Evolutionary conservation across 2,329 filamentous ascomycete species (phyloP).

Genomic region (Metarhizium anisopliae): DNA sequence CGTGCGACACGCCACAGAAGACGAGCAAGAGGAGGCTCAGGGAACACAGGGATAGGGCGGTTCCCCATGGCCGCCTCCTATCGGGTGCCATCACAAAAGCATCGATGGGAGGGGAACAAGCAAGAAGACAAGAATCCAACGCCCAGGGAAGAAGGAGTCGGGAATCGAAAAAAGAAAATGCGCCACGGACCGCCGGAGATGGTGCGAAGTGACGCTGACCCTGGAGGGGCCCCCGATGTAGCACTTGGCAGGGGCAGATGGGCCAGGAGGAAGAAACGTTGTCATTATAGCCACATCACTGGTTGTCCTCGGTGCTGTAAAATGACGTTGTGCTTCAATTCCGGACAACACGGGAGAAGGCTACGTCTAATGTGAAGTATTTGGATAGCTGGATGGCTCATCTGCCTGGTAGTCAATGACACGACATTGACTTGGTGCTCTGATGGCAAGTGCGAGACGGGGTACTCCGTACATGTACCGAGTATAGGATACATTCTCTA

Average conservation of each 20-base stretch:
- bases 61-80: slow-evolving; percentile 23
- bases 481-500: too few species aligned
- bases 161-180: not conserved
- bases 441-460: too few species aligned
- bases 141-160: not conserved
- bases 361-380: too few species aligned
- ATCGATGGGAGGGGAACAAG: slow-evolving; percentile 14
- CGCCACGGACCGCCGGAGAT: not conserved
- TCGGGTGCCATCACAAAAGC: slow-evolving; percentile 22
- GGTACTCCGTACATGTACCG: too few species aligned
- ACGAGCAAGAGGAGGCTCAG: slow-evolving; percentile 28
- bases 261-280: not conserved
- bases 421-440: too few species aligned
- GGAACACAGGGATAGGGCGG: slow-evolving; percentile 22
- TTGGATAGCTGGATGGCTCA: too few species aligned
- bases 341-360: too few species aligned
- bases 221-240: not conserved
- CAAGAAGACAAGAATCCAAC: not conserved
- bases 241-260: not conserved
- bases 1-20: slow-evolving; percentile 40
- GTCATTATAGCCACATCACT: too few species aligned
- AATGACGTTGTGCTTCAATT: not conserved
- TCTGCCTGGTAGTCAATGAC: too few species aligned
- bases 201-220: too few species aligned
- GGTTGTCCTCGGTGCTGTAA: too few species aligned